Conservation (phyloP, 352 stramenopile genomes). For the Phytophthora uliginosa region DNA sequence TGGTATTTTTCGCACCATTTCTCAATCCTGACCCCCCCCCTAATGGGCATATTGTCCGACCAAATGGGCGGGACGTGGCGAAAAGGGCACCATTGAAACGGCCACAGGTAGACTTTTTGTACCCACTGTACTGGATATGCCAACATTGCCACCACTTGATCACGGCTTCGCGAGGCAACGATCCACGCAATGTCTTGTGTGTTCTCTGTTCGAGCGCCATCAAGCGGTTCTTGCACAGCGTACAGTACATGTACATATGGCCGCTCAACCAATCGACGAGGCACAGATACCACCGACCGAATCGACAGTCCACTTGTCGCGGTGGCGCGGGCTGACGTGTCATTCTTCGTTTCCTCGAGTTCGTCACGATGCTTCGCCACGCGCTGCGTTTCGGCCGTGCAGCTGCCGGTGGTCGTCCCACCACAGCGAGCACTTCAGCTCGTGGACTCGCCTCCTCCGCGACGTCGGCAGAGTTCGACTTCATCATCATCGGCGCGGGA, state of each 20-base stretch:
- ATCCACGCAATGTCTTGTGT: not conserved
- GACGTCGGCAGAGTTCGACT: conserved; percentile 75
- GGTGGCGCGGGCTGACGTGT: not conserved
- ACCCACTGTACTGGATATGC: no score
- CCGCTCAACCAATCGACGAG: conserved; percentile 16
- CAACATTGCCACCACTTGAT: not conserved
- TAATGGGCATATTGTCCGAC: no score
- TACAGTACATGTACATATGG: not conserved
- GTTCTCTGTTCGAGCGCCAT: not conserved
- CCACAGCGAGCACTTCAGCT: not conserved
- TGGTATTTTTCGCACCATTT: no score
- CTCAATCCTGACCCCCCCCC: no score
- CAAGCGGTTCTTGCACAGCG: not conserved
- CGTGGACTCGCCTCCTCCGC: conserved; percentile 41
- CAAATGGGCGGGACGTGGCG: no score
- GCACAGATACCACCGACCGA: conserved; percentile 2
- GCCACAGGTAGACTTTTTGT: no score
- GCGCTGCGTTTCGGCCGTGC: conserved; percentile 4
- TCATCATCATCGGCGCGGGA: conserved; percentile 93
- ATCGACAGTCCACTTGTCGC: conserved; percentile 9
- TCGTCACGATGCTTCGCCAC: conserved; percentile 21
- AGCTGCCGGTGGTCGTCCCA: not conserved
- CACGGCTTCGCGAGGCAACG: not conserved
- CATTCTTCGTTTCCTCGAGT: conserved; percentile 10
- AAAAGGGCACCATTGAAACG: no score